Evolutionary conservation across 73 alveolate genomes (phyloP), one percentile per base, ranked within the genome.

Genomic region (Paramecium sonneborni): DNA sequence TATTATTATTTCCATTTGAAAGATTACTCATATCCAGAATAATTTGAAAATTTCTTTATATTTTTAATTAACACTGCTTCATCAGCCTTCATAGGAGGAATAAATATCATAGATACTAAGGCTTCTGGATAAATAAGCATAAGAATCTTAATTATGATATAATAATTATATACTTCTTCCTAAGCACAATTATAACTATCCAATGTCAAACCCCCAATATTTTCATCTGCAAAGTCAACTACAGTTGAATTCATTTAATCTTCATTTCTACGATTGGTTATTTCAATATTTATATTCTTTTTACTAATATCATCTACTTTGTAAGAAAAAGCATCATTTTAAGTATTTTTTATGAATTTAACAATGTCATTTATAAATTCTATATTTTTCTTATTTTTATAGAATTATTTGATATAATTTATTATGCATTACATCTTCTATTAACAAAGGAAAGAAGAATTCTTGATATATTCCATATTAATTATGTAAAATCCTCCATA

Each of bases 171-270:
- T 74, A 74, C 87, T 74, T 74, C 87, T 14, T 74, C 87, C 4
- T 74, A 37, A 1, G 87, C 87, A 74, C 37, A 21, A 74, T 74
- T 74, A 23, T 10, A 20, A 14, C 57, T 12, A 35, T 74, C 87
- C 24, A 74, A 74, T 14, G 57, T 37, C 18, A 74, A 18, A 12
- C 87, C 87, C 12, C 87, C 37, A 1, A 74, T 37, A 10, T 37
- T 15, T 18, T 15, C 21, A 74, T 74, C 87, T n/a, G 87, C 87
- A 74, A 74, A 74, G 26, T 74, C 87, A 10, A 62, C 84, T 23
- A 62, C 44, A 14, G 44, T 62, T 26, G 84, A 26, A 62, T 62
- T 62, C 11, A 0, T 62, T 26, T 62, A 26, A 26, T 62, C 84
- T 62, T 62, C 84, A 62, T 62, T 62, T 14, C 24, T 26, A 4